Evolutionary conservation across 345 rosid species (phyloP).

Genomic region (Syzygium grande): DNA sequence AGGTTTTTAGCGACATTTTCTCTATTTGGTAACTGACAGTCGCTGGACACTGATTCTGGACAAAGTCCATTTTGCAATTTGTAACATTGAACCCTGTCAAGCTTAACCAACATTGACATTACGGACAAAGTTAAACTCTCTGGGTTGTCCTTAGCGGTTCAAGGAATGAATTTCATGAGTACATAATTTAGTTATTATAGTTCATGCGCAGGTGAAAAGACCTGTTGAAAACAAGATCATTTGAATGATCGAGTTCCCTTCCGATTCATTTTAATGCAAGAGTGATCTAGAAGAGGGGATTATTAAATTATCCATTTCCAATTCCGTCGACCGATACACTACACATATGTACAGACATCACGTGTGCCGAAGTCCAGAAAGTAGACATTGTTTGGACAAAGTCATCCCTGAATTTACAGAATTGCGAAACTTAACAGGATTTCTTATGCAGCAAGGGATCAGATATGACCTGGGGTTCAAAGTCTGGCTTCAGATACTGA

Average conservation of each 20-base stretch:
- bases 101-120: background rate
- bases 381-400: background rate
- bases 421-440: conserved; percentile 17
- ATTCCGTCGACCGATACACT: background rate
- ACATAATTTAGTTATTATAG: background rate
- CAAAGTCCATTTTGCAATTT: background rate
- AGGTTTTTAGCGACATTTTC: background rate
- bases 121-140: fast-evolving
- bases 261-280: background rate
- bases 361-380: background rate
- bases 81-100: background rate
- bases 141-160: background rate
- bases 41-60: fast-evolving
- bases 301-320: background rate
- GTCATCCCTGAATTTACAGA: background rate
- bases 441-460: conserved; percentile 70
- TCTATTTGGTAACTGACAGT: background rate
- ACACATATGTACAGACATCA: background rate
- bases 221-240: background rate
- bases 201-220: background rate
- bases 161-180: background rate
- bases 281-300: background rate
- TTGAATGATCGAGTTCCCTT: background rate
- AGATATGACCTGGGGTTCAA: conserved; percentile 62
- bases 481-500: conserved; percentile 58